These are phyloP conservation scores for Limtongozyma cylindracea DNA, from an alignment of 805 yeast species.

Conservation along the genomic window DNA sequence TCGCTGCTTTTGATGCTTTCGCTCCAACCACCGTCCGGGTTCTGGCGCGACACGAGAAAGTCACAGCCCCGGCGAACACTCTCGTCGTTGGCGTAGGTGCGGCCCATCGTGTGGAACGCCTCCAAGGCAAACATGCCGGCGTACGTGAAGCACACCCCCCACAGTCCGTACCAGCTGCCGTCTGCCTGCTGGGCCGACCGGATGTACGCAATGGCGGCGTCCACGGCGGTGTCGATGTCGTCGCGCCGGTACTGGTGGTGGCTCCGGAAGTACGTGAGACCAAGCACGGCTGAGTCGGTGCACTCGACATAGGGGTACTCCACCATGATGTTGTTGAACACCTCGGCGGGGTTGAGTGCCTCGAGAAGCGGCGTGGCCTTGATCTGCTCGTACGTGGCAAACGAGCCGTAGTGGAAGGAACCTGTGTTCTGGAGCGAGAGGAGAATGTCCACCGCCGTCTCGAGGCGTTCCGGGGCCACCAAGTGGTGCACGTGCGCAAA, in stretches of 20 bases:
- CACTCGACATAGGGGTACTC: constrained; percentile 98
- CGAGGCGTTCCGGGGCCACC: constrained; percentile 17
- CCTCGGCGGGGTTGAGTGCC: constrained; percentile 82
- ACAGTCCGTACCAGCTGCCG: constrained; percentile 96
- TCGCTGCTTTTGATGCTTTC: constrained; percentile 86
- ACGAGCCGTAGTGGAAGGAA: constrained; percentile 66
- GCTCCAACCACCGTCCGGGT: constrained; percentile 92
- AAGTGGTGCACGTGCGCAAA: constrained; percentile 8
- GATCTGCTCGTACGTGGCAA: constrained; percentile 74
- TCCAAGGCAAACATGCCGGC: constrained; percentile 97
- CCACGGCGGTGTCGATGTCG: constrained; percentile 46
- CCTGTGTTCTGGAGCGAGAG: constrained; percentile 59
- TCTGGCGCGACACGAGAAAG: constrained; percentile 50
- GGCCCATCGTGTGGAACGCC: constrained; percentile 53
- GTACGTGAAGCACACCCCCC: constrained; percentile 94
- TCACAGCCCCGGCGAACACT: constrained; percentile 62
- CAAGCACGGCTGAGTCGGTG: constrained; percentile 84
- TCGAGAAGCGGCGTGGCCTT: constrained; percentile 64
- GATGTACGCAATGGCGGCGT: constrained; percentile 51
- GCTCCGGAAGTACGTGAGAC: constrained; percentile 54
- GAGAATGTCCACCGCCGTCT: constrained; percentile 54
- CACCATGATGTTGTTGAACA: constrained; percentile 93
- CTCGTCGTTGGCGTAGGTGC: constrained; percentile 31
- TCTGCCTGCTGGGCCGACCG: constrained; percentile 41
- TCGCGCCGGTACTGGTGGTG: constrained; percentile 36